Evolutionary conservation across 2,329 filamentous ascomycete species (phyloP).

Genomic region (Scopulariopsis brevicaulis): DNA sequence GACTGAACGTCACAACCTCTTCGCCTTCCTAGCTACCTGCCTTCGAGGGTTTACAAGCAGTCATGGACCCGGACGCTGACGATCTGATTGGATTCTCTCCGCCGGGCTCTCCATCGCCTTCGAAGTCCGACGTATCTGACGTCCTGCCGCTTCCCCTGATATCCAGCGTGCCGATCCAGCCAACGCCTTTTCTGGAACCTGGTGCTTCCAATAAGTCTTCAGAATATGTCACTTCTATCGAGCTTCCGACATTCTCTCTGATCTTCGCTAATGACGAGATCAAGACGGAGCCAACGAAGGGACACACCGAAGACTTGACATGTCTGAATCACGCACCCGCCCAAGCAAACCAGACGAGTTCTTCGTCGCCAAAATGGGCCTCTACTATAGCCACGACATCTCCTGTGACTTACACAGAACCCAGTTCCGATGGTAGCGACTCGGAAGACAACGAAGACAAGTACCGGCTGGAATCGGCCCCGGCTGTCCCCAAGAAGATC

Average conservation of each 20-base stretch:
- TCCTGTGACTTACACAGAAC: not conserved
- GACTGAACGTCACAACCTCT: not conserved
- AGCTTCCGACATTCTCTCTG: not conserved
- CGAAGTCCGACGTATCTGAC: not conserved
- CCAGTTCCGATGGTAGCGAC: not conserved
- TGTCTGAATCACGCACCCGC: not conserved
- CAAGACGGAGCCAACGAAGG: not conserved
- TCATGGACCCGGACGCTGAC: not conserved
- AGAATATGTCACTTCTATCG: not conserved
- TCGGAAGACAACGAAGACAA: constrained; percentile 13
- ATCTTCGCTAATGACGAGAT: not conserved
- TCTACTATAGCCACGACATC: not conserved
- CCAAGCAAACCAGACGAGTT: not conserved
- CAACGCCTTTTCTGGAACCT: not conserved
- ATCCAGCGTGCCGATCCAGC: not conserved
- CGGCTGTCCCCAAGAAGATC: constrained; percentile 21
- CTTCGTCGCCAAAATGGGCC: not conserved
- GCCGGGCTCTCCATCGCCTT: not conserved
- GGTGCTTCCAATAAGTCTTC: not conserved
- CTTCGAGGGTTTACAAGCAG: not conserved
- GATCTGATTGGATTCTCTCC: constrained; percentile 7
- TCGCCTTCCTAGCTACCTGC: not conserved
- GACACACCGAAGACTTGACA: not conserved
- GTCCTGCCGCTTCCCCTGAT: not conserved
- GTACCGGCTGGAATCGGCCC: constrained; percentile 17